A percentile compares a stretch with the other conserved stretches of the same genome.
Conservation (phyloP, 192 early-diverging fungal species). For the Backusella sp. region DNA sequence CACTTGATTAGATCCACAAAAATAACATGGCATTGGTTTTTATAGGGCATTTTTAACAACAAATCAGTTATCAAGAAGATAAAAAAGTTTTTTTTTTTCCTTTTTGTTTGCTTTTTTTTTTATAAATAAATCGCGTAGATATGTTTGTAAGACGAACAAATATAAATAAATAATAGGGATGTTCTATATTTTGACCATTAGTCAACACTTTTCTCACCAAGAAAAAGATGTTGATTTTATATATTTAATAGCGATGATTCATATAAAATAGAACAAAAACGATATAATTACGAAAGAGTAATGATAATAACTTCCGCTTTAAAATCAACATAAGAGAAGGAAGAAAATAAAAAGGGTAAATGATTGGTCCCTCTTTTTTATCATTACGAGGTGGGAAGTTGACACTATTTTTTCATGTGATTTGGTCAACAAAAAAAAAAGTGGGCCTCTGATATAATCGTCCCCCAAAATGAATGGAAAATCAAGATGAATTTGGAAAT, state of each 20-base stretch:
- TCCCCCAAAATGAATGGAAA: neutral
- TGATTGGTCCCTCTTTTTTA: neutral
- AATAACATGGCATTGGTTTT: neutral
- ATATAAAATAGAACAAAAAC: neutral
- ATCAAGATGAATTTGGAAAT: neutral
- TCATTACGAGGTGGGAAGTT: neutral
- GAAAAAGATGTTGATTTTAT: neutral
- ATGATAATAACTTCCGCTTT: neutral
- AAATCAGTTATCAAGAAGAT: neutral
- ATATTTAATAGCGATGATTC: neutral
- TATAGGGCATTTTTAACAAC: neutral
- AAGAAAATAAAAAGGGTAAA: neutral
- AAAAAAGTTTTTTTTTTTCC: neutral
- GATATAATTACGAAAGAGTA: neutral
- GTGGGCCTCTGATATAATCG: neutral
- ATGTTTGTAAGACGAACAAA: neutral
- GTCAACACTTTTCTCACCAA: neutral
- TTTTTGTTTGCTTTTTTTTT: neutral
- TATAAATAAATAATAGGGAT: neutral
- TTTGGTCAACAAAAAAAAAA: neutral
- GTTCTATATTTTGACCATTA: neutral
- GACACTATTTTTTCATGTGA: conserved; percentile 4
- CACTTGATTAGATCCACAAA: too few species aligned
- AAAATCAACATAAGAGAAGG: neutral
- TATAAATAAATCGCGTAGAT: neutral